Evolutionary conservation across 495 filamentous ascomycete species (phyloP).

Genomic region (Pyrenopolyporus hunteri): DNA sequence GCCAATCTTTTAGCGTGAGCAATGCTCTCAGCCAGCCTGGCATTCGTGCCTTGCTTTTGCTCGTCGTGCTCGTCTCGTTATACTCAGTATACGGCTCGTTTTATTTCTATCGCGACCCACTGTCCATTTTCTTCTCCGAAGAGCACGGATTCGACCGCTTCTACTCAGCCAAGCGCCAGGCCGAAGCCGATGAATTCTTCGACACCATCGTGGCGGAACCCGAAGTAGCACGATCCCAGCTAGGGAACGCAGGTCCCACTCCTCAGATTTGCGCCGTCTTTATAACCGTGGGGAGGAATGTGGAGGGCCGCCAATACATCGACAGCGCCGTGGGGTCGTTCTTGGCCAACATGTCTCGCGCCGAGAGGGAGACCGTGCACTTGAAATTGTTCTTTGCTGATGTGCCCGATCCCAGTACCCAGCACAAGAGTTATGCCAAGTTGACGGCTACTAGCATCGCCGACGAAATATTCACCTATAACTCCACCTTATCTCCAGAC

Average conservation of each 20-base stretch:
- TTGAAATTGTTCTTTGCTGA: slow-evolving; percentile 48
- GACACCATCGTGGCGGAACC: slow-evolving; percentile 29
- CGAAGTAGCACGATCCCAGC: slow-evolving; percentile 4
- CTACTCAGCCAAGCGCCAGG: slow-evolving; percentile 46
- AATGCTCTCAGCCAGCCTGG: slow-evolving; percentile 37
- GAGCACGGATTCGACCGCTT: slow-evolving; percentile 46
- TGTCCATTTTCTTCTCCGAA: slow-evolving; percentile 49
- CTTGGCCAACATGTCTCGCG: slow-evolving; percentile 44
- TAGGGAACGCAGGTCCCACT: slow-evolving; percentile 35
- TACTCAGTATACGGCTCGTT: slow-evolving; percentile 41
- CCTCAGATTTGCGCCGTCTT: slow-evolving; percentile 48
- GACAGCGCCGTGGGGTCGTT: slow-evolving; percentile 46
- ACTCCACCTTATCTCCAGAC: slow-evolving; percentile 20
- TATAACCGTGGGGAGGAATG: slow-evolving; percentile 43
- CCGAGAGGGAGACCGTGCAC: slow-evolving; percentile 41
- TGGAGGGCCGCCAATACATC: slow-evolving; percentile 43
- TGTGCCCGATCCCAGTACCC: slow-evolving; percentile 34
- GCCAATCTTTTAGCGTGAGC: slow-evolving; percentile 8
- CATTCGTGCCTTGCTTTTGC: slow-evolving; percentile 36
- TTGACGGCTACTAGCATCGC: slow-evolving; percentile 28
- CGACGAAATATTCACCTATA: slow-evolving; percentile 41
- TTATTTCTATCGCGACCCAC: slow-evolving; percentile 50
- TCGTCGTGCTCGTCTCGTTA: slow-evolving; percentile 26
- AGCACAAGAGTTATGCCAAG: slow-evolving; percentile 39
- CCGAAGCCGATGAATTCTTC: slow-evolving; percentile 42